Evolutionary conservation across 2,329 filamentous ascomycete genomes (phyloP), one percentile per base, ranked within the genome.

Genomic region (Shiraia bambusicola): DNA sequence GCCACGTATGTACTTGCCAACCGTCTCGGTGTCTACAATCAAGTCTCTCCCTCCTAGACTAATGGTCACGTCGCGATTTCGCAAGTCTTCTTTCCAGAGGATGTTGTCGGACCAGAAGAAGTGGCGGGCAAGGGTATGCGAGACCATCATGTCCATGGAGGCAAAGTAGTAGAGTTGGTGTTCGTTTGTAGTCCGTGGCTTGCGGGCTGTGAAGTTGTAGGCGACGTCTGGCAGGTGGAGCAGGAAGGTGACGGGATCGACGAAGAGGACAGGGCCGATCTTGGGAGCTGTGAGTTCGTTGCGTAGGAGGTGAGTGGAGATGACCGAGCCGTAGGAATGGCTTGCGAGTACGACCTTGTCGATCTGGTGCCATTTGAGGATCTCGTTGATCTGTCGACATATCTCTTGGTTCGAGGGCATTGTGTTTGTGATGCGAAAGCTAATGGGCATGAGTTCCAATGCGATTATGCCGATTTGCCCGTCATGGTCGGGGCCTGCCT

Each of bases 81-180:
- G 49, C 32, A 87, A 63, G 47, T 86, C 81, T 34, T 87, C 81
- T 52, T 80, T 81, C 84, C 85, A 88, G 6, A 86, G 67, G 28
- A 86, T 80, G 49, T 84, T 87, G 52, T 87, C 76, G 17, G 74
- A 74, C 86, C 85, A 88, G 66, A 86, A 87, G 67, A 88, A 87
- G 54, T 83, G 76, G 3, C 84, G 71, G 0, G 77, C 79, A 1
- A 88, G 70, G 8, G 79, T 81, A 41, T 84, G 76, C 8, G 84
- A 78, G 2, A 86, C 81, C 2, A 82, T 82, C 19, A 82, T 79
- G 52, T 88, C 85, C 39, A 76, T 83, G 31, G 77, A 80, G 5
- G 81, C 85, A 59, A 87, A 87, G 54, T 85, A 88, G 74, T 80
- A 84, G 11, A 88, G 69, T 59, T 84, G 78, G 71, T 80, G 83